Conservation (phyloP, 2,329 filamentous ascomycete species). For the Arthrinium phaeospermum region DNA sequence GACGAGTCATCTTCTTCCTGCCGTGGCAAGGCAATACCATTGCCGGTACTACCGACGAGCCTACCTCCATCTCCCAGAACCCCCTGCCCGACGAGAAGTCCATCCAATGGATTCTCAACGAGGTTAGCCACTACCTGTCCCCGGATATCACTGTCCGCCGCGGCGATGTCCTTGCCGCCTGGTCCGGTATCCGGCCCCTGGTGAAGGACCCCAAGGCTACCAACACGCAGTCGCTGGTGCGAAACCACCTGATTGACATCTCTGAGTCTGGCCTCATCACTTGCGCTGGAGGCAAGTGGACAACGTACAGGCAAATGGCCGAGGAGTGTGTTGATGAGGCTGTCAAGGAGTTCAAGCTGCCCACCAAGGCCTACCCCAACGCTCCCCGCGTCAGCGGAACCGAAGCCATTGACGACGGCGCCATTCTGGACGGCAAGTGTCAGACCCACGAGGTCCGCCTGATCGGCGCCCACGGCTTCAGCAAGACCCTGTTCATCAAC, state of each 20-base stretch:
- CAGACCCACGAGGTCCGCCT: conserved; percentile 84
- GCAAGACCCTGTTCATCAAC: conserved; percentile 90
- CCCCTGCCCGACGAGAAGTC: conserved; percentile 82
- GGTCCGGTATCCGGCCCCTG: conserved; percentile 86
- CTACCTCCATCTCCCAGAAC: conserved; percentile 73
- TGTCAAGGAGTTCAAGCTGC: conserved; percentile 70
- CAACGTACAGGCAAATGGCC: conserved; percentile 91
- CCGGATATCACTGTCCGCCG: conserved; percentile 85
- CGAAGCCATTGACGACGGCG: conserved; percentile 72
- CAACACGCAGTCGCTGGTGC: conserved; percentile 86
- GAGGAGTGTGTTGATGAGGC: conserved; percentile 87
- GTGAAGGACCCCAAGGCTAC: conserved; percentile 85
- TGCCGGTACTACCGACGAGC: conserved; percentile 84
- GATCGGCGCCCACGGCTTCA: conserved; percentile 85
- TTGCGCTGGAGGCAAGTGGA: conserved; percentile 91
- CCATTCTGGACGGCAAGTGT: conserved; percentile 69
- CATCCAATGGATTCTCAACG: conserved; percentile 85
- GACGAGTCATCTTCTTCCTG: conserved; percentile 90
- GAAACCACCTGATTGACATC: conserved; percentile 82
- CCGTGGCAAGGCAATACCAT: conserved; percentile 95
- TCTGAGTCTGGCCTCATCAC: conserved; percentile 83
- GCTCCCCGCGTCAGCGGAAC: conserved; percentile 73
- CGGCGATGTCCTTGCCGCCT: conserved; percentile 86
- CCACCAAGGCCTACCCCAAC: conserved; percentile 60
- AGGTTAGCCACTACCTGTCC: conserved; percentile 81